Percentiles rank a stretch among this genome's conserved stretches.
These are phyloP conservation scores for Alternaria sp. DNA, from an alignment of 2,329 filamentous ascomycete species.

Conservation along the genomic window DNA sequence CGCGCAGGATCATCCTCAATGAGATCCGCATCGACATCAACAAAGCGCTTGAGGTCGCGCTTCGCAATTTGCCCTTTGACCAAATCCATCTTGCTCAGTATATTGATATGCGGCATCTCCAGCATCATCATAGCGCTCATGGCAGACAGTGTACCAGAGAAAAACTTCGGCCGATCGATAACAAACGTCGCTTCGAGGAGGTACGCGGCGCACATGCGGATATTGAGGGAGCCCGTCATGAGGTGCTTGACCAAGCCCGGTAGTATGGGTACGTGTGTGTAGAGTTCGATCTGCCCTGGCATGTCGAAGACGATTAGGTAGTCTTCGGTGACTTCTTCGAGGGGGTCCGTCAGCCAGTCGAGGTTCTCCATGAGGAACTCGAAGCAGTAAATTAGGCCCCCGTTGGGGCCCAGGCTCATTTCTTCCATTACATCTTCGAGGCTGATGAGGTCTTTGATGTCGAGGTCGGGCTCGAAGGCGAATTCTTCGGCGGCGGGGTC, in stretches of 20 bases:
- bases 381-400: slow-evolving; percentile 94
- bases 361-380: slow-evolving; percentile 95
- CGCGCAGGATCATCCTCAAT: slow-evolving; percentile 78
- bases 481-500: slow-evolving; percentile 95
- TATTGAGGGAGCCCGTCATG: slow-evolving; percentile 81
- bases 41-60: slow-evolving; percentile 86
- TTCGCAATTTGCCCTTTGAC: slow-evolving; percentile 88
- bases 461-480: slow-evolving; percentile 87
- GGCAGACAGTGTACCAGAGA: slow-evolving; percentile 90
- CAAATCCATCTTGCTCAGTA: slow-evolving; percentile 97
- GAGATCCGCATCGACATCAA: slow-evolving; percentile 82
- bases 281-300: slow-evolving; percentile 98
- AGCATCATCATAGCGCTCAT: slow-evolving; percentile 99
- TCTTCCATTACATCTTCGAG: slow-evolving; percentile 98
- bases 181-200: slow-evolving; percentile 95
- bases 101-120: slow-evolving; percentile 94
- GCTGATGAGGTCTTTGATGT: slow-evolving; percentile 93
- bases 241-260: slow-evolving; percentile 84
- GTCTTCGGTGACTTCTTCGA: slow-evolving; percentile 88
- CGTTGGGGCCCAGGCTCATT: slow-evolving; percentile 87
- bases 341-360: slow-evolving; percentile 84
- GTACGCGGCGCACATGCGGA: slow-evolving; percentile 91
- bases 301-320: slow-evolving; percentile 98
- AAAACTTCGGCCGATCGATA: slow-evolving; percentile 95
- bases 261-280: slow-evolving; percentile 93